phyloP scores from a whole-genome alignment of 192 early-diverging fungal genomes.

The Paraglomus brasilianum region DNA sequence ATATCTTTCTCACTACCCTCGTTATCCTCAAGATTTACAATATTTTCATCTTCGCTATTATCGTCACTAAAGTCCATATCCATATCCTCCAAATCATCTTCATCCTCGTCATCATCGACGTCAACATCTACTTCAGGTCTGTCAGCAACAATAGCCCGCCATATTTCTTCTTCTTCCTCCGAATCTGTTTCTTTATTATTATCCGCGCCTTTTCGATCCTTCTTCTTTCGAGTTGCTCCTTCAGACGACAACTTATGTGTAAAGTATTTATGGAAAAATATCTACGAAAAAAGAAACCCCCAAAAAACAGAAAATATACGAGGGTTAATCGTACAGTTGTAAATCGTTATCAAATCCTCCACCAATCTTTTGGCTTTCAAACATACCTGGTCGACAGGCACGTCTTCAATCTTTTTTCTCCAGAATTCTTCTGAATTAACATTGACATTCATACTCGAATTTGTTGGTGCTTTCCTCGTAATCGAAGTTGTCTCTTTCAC shows the following conservation, averaged over 20 bases:
- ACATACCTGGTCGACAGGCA: conserved; percentile 71
- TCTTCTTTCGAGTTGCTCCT: conserved; percentile 32
- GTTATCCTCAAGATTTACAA: no score
- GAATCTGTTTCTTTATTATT: conserved; percentile 42
- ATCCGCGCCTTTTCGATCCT: conserved; percentile 28
- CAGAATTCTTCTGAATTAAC: conserved; percentile 68
- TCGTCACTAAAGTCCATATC: conserved; percentile 46
- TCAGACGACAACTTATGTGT: conserved; percentile 51
- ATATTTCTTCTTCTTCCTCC: conserved; percentile 57
- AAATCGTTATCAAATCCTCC: neutral
- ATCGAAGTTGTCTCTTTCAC: conserved; percentile 51
- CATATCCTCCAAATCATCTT: conserved; percentile 46
- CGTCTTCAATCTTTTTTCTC: conserved; percentile 54
- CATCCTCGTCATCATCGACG: conserved; percentile 49
- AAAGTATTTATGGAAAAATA: conserved; percentile 81
- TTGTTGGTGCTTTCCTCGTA: conserved; percentile 63
- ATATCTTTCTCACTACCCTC: conserved; percentile 40
- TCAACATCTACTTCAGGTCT: conserved; percentile 61
- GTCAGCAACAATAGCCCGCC: conserved; percentile 80
- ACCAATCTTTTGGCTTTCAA: neutral
- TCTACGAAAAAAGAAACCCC: conserved; percentile 33
- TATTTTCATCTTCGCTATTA: conserved; percentile 45
- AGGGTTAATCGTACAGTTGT: no score
- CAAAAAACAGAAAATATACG: no score
- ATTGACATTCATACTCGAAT: conserved; percentile 48